Base-by-base conservation (phyloP, 192 early-diverging fungal species). In the Entophlyctis luteolus region DNA sequence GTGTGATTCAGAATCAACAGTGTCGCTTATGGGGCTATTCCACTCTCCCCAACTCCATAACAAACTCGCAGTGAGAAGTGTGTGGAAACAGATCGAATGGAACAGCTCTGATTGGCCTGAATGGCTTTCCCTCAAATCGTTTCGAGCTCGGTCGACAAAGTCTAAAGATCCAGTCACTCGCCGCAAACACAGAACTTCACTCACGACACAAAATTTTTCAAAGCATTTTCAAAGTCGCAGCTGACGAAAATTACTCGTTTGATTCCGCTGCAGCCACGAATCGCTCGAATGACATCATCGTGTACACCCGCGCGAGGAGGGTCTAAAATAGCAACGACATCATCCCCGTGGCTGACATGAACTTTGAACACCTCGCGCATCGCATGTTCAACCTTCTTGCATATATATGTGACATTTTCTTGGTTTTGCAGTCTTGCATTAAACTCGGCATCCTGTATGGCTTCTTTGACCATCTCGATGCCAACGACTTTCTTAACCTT, bases 41-140 rank as follows among this genome's bases (percentile, higher is more conserved):
- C 20, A 27, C 12, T 23, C 67, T 29, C 23, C 29, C 23, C 27
- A 90, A 88, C 59, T 85, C 85, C 46, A 91, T 62, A 14, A 92
- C 72, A 22, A 91, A 65, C 75, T 91, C 90, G 45, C 75, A 87
- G 47, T 81, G 82, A 23, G 78, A 62, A 23, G 87, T 84, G 68
- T 92, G 87, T 47, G 90, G 90, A 79, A 92, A 92, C 22, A 92
- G 53, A 67, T 92, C 90, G 4, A 92, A 75, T 1, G 86, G 76
- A 29, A 84, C 69, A 1, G 83, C 87, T 39, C 76, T 67, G 10
- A 68, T 52, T 1, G 84, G 84, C n/a, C 76, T 68, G 76, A 92
- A 92, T 10, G 87, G 84, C 34, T 23, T 36, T 5, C 84, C 86
- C 22, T 59, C 63, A 57, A 74, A 88, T 71, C 75, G 73, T 65